Base-by-base conservation (phyloP, 2,329 filamentous ascomycete species). In the Pseudogymnoascus sp. region DNA sequence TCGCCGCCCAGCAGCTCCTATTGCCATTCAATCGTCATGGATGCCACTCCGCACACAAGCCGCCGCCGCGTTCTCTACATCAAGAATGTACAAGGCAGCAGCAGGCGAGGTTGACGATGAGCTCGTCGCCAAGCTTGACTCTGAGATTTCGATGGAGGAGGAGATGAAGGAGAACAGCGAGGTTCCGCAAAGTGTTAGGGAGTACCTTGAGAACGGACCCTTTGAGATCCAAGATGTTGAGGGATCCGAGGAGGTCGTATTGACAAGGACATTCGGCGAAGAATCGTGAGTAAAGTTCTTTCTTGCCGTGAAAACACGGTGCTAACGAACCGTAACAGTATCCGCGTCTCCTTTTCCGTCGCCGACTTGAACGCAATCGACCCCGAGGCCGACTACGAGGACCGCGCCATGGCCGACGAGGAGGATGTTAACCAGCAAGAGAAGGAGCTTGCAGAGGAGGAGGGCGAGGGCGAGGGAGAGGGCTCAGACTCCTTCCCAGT, bases 171-270 rank as follows among this genome's bases (percentile, higher is more conserved):
- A 87, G 67, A 81, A 84, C 65, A 85, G 90, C 71, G 84, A 89
- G 67, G 78, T 89, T 67, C 88, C 91, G 41, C 82, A 86, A 66
- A 90, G 87, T 74, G 84, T 97, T 75, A 88, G 91, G 78, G 90
- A 94, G 74, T 97, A 95, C 77, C 78, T 97, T 58, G 86, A 93
- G 73, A 93, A 91, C 78, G 87, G 88, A 72, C 84, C 88, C 41
- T 99, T 92, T 76, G 82, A 93, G 81, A 82, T 94, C 65, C 81
- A 90, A 71, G 94, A 99, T 76, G 85, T 82, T 33, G 81, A 88
- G 29, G 94, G 94, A 65, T 84, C 91, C 75, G 90, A 97, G 79
- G 91, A 96, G 69, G 90, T 99, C 68, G 82, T 89, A 71, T 82
- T 99, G 68, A 89, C 86, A 65, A 89, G 92, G 72, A 88, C 84